Percentiles rank a stretch among this genome's conserved stretches.
Evolutionary conservation across 306 rosid species (phyloP).

Genomic region (Cicer chorassanicum): DNA sequence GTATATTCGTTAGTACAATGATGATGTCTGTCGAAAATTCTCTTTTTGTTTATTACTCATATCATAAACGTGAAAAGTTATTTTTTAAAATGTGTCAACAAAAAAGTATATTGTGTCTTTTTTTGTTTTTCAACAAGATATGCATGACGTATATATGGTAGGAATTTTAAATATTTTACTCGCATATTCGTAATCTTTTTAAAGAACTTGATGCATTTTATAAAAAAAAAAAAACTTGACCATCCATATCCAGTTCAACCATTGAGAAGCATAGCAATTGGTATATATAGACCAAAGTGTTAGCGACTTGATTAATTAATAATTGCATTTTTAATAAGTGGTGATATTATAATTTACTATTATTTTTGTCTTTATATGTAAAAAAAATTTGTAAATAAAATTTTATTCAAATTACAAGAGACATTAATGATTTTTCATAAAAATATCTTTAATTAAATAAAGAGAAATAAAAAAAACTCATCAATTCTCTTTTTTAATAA

Average conservation of each 20-base stretch:
- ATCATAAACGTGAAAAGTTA: constrained; percentile 29
- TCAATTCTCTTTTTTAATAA: no score
- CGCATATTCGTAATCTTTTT: constrained; percentile 15
- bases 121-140: constrained; percentile 41
- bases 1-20: background rate
- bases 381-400: no score
- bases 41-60: constrained; percentile 18
- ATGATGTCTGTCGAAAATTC: constrained; percentile 28
- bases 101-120: constrained; percentile 31
- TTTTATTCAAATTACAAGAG: no score
- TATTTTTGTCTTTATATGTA: background rate
- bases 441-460: no score
- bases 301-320: constrained; percentile 8
- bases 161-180: constrained; percentile 9
- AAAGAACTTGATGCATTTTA: constrained; percentile 35
- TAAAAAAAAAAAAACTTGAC: no score
- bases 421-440: no score
- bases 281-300: constrained; percentile 30
- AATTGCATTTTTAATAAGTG: constrained; percentile 13
- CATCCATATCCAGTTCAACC: constrained; percentile 9
- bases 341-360: constrained; percentile 30
- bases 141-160: constrained; percentile 41
- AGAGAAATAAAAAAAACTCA: no score
- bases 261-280: background rate
- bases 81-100: background rate